phyloP scores from a whole-genome alignment of 257 asterid genomes.

The Ophiorrhiza pumila region DNA sequence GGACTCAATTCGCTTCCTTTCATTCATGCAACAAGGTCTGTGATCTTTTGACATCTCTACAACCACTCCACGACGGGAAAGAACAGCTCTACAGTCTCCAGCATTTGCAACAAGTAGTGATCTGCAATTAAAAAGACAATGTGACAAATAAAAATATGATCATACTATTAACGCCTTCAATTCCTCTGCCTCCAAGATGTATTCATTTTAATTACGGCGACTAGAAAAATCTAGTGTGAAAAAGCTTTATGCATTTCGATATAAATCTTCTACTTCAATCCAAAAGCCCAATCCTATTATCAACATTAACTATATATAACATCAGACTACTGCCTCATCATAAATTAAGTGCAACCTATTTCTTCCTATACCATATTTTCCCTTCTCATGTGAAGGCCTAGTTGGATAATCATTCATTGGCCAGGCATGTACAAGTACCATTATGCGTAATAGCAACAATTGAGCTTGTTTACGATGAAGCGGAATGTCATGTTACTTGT shows the following conservation, averaged over 20 bases:
- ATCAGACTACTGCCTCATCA: background rate
- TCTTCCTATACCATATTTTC: background rate
- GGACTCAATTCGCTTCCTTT: conserved; percentile 66
- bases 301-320: background rate
- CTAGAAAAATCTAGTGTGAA: background rate
- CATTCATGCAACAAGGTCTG: conserved; percentile 60
- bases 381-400: background rate
- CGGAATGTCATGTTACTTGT: background rate
- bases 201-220: background rate
- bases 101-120: conserved; percentile 92
- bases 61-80: conserved; percentile 71
- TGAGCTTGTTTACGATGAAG: background rate
- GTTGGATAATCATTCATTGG: background rate
- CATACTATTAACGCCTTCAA: background rate
- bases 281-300: background rate
- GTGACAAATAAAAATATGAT: background rate
- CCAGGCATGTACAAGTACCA: background rate
- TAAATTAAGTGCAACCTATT: background rate
- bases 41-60: conserved; percentile 89
- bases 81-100: conserved; percentile 88
- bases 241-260: background rate
- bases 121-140: conserved; percentile 31
- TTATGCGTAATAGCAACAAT: background rate
- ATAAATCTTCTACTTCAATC: background rate
- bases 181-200: background rate